These are phyloP conservation scores for Leptographium wingfieldii DNA, from an alignment of 2,329 filamentous ascomycete genomes.

Conservation along the genomic window DNA sequence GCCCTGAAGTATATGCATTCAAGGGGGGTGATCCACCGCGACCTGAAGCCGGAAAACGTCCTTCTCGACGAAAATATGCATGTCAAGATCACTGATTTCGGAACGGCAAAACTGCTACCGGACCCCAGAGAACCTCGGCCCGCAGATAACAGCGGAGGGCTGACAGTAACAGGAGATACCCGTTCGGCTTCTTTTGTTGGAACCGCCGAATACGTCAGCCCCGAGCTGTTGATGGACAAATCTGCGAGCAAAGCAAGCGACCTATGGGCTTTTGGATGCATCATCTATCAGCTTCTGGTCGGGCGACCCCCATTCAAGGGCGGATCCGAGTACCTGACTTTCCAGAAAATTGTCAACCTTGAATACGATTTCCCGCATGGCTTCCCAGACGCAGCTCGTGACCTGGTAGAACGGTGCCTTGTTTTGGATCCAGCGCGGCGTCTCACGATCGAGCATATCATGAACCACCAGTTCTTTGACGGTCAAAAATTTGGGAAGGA, in stretches of 20 bases:
- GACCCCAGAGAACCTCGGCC: constrained; percentile 36
- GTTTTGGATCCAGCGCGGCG: constrained; percentile 78
- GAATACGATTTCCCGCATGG: constrained; percentile 89
- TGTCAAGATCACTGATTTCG: constrained; percentile 97
- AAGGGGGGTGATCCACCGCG: constrained; percentile 87
- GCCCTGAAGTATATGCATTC: constrained; percentile 98
- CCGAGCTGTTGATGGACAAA: constrained; percentile 91
- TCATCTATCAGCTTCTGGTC: constrained; percentile 89
- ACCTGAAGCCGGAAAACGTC: constrained; percentile 95
- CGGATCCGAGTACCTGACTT: constrained; percentile 89
- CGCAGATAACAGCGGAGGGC: constrained; percentile 17
- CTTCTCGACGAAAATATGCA: constrained; percentile 92
- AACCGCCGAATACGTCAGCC: constrained; percentile 95
- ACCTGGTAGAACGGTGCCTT: constrained; percentile 79
- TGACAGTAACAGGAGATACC: constrained; percentile 39
- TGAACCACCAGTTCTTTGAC: constrained; percentile 90
- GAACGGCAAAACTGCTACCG: constrained; percentile 86
- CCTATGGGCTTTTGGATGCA: constrained; percentile 96
- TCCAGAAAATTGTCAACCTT: constrained; percentile 91
- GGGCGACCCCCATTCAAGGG: constrained; percentile 96
- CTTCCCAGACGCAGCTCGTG: constrained; percentile 74
- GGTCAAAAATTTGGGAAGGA: constrained; percentile 72
- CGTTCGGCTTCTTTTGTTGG: constrained; percentile 92
- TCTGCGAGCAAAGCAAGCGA: constrained; percentile 96
- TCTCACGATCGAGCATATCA: constrained; percentile 89